Evolutionary conservation across 2,329 filamentous ascomycete species (phyloP).

Genomic region (Magnaporthiopsis rhizophila): DNA sequence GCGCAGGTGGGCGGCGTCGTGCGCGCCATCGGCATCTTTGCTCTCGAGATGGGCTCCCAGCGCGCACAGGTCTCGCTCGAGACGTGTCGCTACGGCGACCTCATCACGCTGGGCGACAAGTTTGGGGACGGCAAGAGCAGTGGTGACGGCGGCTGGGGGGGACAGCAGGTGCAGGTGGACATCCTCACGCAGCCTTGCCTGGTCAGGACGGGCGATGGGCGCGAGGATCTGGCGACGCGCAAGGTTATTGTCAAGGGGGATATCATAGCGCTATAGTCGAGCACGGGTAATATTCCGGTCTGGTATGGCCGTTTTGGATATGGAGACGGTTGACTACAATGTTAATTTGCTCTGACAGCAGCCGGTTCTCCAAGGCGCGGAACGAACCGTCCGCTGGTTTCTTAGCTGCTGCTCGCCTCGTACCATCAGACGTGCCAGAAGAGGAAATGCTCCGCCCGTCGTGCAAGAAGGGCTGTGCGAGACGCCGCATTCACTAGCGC

Average conservation of each 20-base stretch:
- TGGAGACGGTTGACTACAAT: too few species aligned
- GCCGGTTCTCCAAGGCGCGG: too few species aligned
- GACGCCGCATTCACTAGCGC: not conserved
- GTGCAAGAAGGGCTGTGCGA: not conserved
- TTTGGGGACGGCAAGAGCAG: slow-evolving; percentile 1
- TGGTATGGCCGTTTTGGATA: too few species aligned
- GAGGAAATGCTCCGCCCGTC: too few species aligned
- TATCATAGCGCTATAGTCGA: not conserved
- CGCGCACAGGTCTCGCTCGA: slow-evolving; percentile 8
- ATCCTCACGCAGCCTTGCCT: slow-evolving; percentile 9
- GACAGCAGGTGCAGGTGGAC: slow-evolving; percentile 3
- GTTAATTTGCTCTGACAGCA: too few species aligned
- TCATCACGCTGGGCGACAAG: not conserved
- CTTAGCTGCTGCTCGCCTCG: too few species aligned
- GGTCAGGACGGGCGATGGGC: slow-evolving; percentile 7
- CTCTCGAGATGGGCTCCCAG: slow-evolving; percentile 10
- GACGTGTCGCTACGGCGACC: slow-evolving; percentile 5
- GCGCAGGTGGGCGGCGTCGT: not conserved
- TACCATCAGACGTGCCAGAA: too few species aligned
- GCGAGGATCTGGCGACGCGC: slow-evolving; percentile 3
- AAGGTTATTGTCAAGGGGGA: slow-evolving; percentile 7
- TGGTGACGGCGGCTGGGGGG: not conserved
- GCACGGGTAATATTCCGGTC: too few species aligned
- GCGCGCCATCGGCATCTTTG: slow-evolving; percentile 1
- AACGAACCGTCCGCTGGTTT: too few species aligned